Percentiles rank a stretch among this genome's conserved stretches.
Conservation (phyloP, 306 rosid genomes). For the Clitoria ternatea region DNA sequence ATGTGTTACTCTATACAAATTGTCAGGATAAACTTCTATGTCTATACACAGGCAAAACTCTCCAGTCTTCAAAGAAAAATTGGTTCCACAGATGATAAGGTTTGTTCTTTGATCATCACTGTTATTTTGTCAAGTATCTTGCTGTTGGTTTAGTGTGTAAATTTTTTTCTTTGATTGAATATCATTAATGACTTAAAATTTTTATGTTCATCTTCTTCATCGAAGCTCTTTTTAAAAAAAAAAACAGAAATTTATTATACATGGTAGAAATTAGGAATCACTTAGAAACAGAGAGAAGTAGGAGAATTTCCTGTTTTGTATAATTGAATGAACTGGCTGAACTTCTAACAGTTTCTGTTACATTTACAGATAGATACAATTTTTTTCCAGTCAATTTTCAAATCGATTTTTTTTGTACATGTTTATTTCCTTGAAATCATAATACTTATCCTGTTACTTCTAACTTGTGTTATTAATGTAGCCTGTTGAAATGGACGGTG, state of each 20-base stretch:
- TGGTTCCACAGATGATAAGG: slow-evolving; percentile 51
- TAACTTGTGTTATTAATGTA: slow-evolving; percentile 30
- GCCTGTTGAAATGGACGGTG: slow-evolving; percentile 40
- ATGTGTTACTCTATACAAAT: not conserved
- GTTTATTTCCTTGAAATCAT: not conserved
- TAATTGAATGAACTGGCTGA: not conserved
- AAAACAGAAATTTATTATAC: not conserved
- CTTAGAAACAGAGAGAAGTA: not conserved
- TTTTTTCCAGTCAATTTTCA: not conserved
- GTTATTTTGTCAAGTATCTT: not conserved
- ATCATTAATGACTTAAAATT: not conserved
- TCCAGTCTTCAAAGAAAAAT: slow-evolving; percentile 57
- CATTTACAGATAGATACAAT: not conserved
- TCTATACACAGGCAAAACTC: slow-evolving; percentile 55
- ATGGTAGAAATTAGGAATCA: not conserved
- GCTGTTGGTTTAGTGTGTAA: not conserved
- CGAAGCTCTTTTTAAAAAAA: not conserved
- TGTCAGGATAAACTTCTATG: not conserved
- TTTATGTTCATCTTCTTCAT: not conserved
- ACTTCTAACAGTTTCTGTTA: not conserved
- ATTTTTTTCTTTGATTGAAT: not conserved
- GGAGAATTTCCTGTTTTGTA: not conserved
- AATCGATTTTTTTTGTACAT: not conserved
- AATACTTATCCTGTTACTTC: not conserved
- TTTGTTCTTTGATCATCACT: slow-evolving; percentile 20